Conservation (phyloP, 2,329 filamentous ascomycete genomes). For the Botrytis paeoniae region DNA sequence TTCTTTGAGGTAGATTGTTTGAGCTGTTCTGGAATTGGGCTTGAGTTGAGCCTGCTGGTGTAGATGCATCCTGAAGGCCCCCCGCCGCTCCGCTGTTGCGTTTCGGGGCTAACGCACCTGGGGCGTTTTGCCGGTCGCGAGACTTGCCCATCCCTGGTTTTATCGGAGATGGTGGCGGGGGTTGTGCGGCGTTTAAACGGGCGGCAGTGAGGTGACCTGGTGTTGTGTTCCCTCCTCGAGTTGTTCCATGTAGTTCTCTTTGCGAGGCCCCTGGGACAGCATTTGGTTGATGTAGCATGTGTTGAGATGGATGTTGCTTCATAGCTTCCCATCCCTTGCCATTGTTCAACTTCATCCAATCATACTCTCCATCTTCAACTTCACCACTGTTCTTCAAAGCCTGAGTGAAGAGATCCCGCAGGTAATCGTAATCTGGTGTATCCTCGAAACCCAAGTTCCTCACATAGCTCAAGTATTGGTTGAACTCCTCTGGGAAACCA, state of each 20-base stretch:
- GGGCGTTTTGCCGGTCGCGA: slow-evolving; percentile 71
- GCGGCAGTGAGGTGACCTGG: slow-evolving; percentile 62
- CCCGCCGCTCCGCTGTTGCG: slow-evolving; percentile 69
- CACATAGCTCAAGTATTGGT: slow-evolving; percentile 95
- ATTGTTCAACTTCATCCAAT: slow-evolving; percentile 98
- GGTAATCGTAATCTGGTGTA: slow-evolving; percentile 96
- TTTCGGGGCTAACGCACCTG: slow-evolving; percentile 65
- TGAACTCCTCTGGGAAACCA: slow-evolving; percentile 94
- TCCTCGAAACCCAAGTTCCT: slow-evolving; percentile 98
- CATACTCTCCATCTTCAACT: slow-evolving; percentile 96
- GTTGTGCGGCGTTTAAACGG: slow-evolving; percentile 93
- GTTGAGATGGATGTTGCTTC: slow-evolving; percentile 52
- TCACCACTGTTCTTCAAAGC: slow-evolving; percentile 92
- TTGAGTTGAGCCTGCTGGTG: slow-evolving; percentile 86
- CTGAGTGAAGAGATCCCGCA: slow-evolving; percentile 93
- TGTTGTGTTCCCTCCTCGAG: slow-evolving; percentile 49
- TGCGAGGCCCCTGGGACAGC: slow-evolving; percentile 71
- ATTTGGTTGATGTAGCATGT: slow-evolving; percentile 66
- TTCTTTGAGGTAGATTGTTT: slow-evolving; percentile 72
- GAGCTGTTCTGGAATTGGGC: slow-evolving; percentile 96
- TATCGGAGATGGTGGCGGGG: slow-evolving; percentile 81
- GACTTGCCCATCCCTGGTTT: slow-evolving; percentile 73
- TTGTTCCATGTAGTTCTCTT: slow-evolving; percentile 72
- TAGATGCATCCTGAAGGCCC: slow-evolving; percentile 72
- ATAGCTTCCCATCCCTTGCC: slow-evolving; percentile 88